A percentile compares a stretch with the other conserved stretches of the same genome.
Evolutionary conservation across 2,329 filamentous ascomycete genomes (phyloP).

Genomic region (Nigrospora osmanthi): DNA sequence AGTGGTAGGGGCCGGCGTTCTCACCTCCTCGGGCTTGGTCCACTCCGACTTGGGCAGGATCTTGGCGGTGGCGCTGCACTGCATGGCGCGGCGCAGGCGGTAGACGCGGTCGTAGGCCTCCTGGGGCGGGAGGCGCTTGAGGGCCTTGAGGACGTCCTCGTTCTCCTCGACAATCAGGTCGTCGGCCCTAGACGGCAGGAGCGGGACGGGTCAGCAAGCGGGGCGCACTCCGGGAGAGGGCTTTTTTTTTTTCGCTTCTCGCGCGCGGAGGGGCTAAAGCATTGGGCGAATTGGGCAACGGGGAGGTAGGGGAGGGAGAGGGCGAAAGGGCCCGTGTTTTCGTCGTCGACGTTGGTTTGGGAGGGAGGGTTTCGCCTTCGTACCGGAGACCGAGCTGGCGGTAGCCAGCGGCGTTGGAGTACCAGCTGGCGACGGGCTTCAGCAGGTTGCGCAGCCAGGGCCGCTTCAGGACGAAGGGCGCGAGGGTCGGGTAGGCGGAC

Average conservation of each 20-base stretch:
- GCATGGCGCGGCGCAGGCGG: constrained; percentile 91
- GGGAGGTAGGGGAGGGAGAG: background rate
- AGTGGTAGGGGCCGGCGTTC: constrained; percentile 3
- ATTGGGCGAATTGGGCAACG: too few relatives aligned
- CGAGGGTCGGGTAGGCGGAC: constrained; percentile 67
- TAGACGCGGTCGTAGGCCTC: constrained; percentile 95
- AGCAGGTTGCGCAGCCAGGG: constrained; percentile 79
- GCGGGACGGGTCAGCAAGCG: constrained; percentile 5
- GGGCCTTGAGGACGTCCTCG: constrained; percentile 75
- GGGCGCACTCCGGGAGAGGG: background rate
- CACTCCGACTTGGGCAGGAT: constrained; percentile 54
- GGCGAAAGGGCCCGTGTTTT: background rate
- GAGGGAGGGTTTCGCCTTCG: constrained; percentile 6
- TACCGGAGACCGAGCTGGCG: constrained; percentile 88
- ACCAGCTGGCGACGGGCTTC: constrained; percentile 80
- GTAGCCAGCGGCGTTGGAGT: constrained; percentile 83
- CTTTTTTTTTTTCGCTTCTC: too few relatives aligned
- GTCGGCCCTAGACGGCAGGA: constrained; percentile 59
- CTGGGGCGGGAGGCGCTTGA: constrained; percentile 84
- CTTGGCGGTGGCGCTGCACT: constrained; percentile 60
- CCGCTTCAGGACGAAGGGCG: constrained; percentile 71
- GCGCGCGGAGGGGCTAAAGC: too few relatives aligned
- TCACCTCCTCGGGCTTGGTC: constrained; percentile 49
- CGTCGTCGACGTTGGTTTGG: background rate
- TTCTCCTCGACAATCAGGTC: constrained; percentile 92